Evolutionary conservation across 169 alveolate genomes (phyloP).

Genomic region (Perkinsus chesapeaki): DNA sequence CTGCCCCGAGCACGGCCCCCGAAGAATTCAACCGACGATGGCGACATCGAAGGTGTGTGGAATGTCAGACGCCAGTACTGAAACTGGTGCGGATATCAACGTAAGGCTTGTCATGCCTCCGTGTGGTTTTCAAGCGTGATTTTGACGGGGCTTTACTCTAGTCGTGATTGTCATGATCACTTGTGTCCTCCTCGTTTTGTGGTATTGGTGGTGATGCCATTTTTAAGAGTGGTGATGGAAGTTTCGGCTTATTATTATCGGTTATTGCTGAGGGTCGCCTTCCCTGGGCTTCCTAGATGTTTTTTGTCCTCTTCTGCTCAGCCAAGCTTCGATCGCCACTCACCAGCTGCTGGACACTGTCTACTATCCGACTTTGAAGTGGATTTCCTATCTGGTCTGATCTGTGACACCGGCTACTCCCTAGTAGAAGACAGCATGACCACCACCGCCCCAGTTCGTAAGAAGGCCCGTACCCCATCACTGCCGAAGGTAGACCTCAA

Average conservation of each 20-base stretch:
- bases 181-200: not conserved
- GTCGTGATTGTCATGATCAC: not conserved
- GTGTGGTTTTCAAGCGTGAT: not conserved
- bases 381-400: not conserved
- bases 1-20: not conserved
- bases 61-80: slow-evolving; percentile 2
- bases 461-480: not conserved
- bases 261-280: not conserved
- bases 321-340: slow-evolving; percentile 6
- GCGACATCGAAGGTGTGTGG: slow-evolving; percentile 1
- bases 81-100: slow-evolving; percentile 2
- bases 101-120: slow-evolving; percentile 2
- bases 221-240: slow-evolving; percentile 4
- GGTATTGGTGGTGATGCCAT: not conserved
- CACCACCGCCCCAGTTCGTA: not conserved
- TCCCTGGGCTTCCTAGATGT: not conserved
- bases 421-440: not conserved
- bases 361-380: not conserved
- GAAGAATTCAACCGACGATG: not conserved
- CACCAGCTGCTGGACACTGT: slow-evolving; percentile 3
- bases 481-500: not conserved
- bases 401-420: slow-evolving; percentile 4
- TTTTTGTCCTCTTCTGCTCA: not conserved
- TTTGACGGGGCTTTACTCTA: not conserved
- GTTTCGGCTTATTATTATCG: not conserved